phyloP scores from a whole-genome alignment of 495 filamentous ascomycete species.

The Penicillium longicatenatum region DNA sequence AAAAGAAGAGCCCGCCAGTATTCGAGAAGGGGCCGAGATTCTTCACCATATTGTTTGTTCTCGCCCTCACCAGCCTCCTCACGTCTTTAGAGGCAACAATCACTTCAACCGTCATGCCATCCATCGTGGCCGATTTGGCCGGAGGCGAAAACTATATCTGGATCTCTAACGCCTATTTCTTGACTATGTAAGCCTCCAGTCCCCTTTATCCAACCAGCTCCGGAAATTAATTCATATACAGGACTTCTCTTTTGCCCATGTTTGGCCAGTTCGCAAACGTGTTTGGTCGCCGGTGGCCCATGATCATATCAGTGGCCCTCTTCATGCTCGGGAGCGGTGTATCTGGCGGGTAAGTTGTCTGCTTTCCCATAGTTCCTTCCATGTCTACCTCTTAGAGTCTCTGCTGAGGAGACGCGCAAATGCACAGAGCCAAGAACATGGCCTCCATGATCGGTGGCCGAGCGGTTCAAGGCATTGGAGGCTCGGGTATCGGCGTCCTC shows the following conservation, averaged over 20 bases:
- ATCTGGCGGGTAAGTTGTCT: too few relatives aligned
- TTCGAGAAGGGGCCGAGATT: too few relatives aligned
- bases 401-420: too few relatives aligned
- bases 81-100: not conserved
- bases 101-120: not conserved
- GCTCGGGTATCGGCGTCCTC: conserved; percentile 34
- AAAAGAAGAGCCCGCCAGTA: too few relatives aligned
- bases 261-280: conserved; percentile 48
- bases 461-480: conserved; percentile 38
- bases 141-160: not conserved
- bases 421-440: conserved; percentile 7
- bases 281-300: conserved; percentile 51
- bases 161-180: not conserved
- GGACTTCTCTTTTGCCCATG: conserved; percentile 24
- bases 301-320: conserved; percentile 37
- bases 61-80: too few relatives aligned
- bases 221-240: not conserved
- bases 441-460: conserved; percentile 32
- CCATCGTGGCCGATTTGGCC: not conserved
- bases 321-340: conserved; percentile 44
- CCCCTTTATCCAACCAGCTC: too few relatives aligned
- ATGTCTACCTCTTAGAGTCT: too few relatives aligned
- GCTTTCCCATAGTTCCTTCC: too few relatives aligned
- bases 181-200: not conserved
- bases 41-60: too few relatives aligned